Percentiles rank a stretch among this genome's conserved stretches.
Conservation (phyloP, 1,284 basidiomycete species). For the Austroboletus niveus region DNA sequence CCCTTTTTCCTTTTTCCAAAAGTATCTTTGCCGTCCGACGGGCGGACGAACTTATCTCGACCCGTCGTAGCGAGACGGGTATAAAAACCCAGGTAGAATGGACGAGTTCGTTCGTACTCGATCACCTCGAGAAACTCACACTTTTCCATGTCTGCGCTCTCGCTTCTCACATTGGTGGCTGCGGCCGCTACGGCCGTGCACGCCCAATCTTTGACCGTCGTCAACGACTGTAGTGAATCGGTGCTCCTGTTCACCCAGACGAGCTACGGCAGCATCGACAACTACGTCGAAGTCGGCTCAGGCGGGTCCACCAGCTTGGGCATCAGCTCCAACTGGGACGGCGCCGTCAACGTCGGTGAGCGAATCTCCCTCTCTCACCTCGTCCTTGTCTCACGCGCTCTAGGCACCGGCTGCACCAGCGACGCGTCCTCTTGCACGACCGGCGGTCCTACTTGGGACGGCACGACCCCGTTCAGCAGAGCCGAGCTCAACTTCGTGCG, state of each 20-base stretch:
- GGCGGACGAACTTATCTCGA: background rate
- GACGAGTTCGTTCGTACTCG: too few species aligned
- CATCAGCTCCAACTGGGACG: conserved; percentile 23
- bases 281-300: conserved; percentile 13
- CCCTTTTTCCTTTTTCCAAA: background rate
- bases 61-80: background rate
- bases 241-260: conserved; percentile 22
- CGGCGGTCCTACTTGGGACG: conserved; percentile 25
- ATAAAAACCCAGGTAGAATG: background rate
- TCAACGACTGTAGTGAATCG: conserved; percentile 12
- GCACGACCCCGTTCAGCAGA: conserved; percentile 21
- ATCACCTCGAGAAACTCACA: too few species aligned
- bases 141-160: conserved; percentile 5
- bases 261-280: conserved; percentile 17
- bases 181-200: background rate
- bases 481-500: conserved; percentile 22
- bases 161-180: conserved; percentile 12
- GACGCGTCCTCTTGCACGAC: conserved; percentile 18
- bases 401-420: conserved; percentile 25
- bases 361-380: background rate
- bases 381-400: background rate
- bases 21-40: background rate
- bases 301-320: conserved; percentile 12
- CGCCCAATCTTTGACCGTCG: background rate
- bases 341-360: conserved; percentile 23